Evolutionary conservation across 2,329 filamentous ascomycete species (phyloP), one percentile per base, ranked within the genome.

Genomic region (Alternaria angustiovoidea): DNA sequence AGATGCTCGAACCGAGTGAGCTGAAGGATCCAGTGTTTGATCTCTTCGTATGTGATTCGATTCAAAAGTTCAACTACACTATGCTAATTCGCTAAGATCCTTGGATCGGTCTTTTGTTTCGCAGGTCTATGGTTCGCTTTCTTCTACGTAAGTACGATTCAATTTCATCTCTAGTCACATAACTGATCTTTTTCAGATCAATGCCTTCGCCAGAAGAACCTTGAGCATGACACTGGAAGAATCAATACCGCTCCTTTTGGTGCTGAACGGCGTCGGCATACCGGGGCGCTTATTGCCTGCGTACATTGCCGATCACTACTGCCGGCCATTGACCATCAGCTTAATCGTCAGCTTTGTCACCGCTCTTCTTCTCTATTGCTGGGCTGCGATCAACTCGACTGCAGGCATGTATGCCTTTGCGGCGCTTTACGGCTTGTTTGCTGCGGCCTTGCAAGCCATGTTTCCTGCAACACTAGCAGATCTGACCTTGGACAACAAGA

Each of bases 281-380:
- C 76, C 83, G 7, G 85, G 85, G 0, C 80, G 85, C 7, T 74
- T 86, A 1, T 67, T 84, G 0, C 84, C 83, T 0, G 80, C 81
- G 4, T 76, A 81, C 7, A 60, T 85, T 5, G 82, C 82, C 0
- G 79, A 81, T 51, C 72, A 68, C 28, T 71, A 62, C 48, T 59
- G 81, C 38, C 82, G 82, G 1, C 73, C 80, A 2, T 63, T 84
- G 14, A 79, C 83, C 54, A 77, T 79, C 1, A 78, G 81, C 61
- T 69, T 81, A 14, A 73, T 75, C 3, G 71, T 74, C 24, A 69
- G 78, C 11, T 65, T 80, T 14, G 68, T 77, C 5, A 71, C 78
- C 14, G 81, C 80, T 16, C 48, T 83, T 0, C 75, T 82, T 20
- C 70, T 85, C 18, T 81, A 83, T 54, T 72, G 71, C 49, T 84